Base-by-base conservation (phyloP, 2,329 filamentous ascomycete genomes). In the Chrysoporthe puriensis region DNA sequence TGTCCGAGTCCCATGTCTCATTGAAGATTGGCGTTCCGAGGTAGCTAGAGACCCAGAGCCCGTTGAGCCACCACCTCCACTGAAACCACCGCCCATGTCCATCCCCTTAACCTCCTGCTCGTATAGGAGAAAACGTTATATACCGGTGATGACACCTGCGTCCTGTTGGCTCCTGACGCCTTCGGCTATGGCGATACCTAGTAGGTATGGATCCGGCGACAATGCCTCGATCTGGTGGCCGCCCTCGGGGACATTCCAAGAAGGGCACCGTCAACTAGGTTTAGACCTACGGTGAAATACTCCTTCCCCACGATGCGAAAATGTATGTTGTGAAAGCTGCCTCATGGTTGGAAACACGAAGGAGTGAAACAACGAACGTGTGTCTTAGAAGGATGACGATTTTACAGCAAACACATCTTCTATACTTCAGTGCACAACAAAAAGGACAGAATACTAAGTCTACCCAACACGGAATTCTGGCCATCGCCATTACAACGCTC, bases 51-150 rank as follows among this genome's bases (percentile, higher is more conserved):
- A 40, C 9, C 4, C 4, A 6, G 36, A 40, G 36, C 36, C 36
- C 36, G 36, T 40, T 14, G n/a, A 21, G 43, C 32, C 48, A 5
- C 46, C 36, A 1, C 18, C 43, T 2, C 42, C 56, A n/a, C 54
- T 54, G n/a, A 59, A 18, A 18, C 44, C 11, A 46, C 44, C 4
- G 14, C 36, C 9, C 36, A 13, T 46, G 13, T 14, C 44, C 44
- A 14, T 40, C 4, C 77, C 90, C 88, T 66, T 64, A 6, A 26
- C 61, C 58, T 68, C 66, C 62, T 68, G 57, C 57, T 68, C 63
- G 14, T 83, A 93, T 62, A 81, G 85, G n/a, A 94, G 81, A 62
- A 84, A 84, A 92, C 14, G 44, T 8, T 13, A 13, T n/a, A 46
- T 13, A 46, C 44, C 44, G 4, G 44, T 5, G 44, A 46, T 46